Evolutionary conservation across 495 filamentous ascomycete species (phyloP), one percentile per base, ranked within the genome.

Genomic region (Friedmanniomyces simplex): DNA sequence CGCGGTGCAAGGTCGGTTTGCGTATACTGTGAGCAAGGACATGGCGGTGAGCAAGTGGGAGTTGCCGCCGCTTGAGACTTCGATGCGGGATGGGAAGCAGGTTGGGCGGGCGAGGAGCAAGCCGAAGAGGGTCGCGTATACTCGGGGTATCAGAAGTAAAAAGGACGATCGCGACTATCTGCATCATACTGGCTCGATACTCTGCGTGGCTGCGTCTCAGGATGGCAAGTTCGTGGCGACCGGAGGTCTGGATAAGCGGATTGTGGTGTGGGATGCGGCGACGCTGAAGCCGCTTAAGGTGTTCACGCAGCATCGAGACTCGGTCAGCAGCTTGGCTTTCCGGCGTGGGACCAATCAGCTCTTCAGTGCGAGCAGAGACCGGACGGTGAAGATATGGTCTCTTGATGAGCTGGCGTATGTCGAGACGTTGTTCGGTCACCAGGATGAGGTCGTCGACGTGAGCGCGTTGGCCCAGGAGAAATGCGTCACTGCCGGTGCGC

Each of bases 371-470:
- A 89, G 86, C 7, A 84, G 83, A 63, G 93, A 98, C 71, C 83
- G 93, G 18, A 95, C 90, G 2, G 83, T 93, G 62, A 94, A 91
- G 69, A 80, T 87, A 22, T 94, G 87, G 85, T 91, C 85, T 54
- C 76, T 95, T 22, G 79, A 90, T 66, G 85, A 87, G 68, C 68
- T 89, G 8, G 88, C 90, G 25, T 98, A 96, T 65, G 79, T 98
- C 24, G 94, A 97, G 67, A 96, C 93, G 0, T 76, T 98, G 0
- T 96, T 96, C 71, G 93, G 93, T 11, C 93, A 98, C 71, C 90
- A 96, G 67, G 93, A 97, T 66, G 78, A 84, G 59, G 86, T 96
- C 41, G 76, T 90, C 37, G 85, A 87, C 63, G 77, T 98, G 52
- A 83, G 86, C 39, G 88, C 90, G 6, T 78, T 95, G 63, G 82